A percentile compares a stretch with the other conserved stretches of the same genome.
Conservation (phyloP, 2,329 filamentous ascomycete species). For the Fusarium graminum region DNA sequence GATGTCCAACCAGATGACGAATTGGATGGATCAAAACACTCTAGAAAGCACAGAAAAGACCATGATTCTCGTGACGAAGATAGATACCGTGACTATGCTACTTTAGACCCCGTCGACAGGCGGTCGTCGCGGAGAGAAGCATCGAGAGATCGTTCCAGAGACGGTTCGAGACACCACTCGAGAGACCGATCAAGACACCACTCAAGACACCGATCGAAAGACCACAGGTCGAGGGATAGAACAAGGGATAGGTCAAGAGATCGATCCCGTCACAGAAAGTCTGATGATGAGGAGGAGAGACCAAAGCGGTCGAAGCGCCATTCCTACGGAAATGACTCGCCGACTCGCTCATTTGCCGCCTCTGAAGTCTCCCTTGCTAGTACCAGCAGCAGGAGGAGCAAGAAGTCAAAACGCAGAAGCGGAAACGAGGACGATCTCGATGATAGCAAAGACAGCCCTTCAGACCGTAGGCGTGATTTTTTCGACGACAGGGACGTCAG, state of each 20-base stretch:
- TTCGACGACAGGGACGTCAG: constrained; percentile 63
- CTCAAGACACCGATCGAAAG: constrained; percentile 8
- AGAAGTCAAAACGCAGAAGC: constrained; percentile 57
- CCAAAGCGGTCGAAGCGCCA: constrained; percentile 56
- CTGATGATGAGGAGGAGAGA: constrained; percentile 53
- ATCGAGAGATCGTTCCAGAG: constrained; percentile 34
- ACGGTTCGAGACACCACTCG: constrained; percentile 9
- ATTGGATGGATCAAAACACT: constrained; percentile 27
- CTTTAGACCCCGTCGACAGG: constrained; percentile 28
- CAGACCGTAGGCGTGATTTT: constrained; percentile 56
- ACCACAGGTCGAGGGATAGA: constrained; percentile 8
- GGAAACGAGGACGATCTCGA: constrained; percentile 54
- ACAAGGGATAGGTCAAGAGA: constrained; percentile 33
- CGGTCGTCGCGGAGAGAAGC: constrained; percentile 34
- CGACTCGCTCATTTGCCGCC: constrained; percentile 51
- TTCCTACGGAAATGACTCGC: constrained; percentile 49
- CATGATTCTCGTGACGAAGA: constrained; percentile 34
- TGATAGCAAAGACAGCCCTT: constrained; percentile 54
- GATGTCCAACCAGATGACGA: constrained; percentile 44
- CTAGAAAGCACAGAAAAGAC: constrained; percentile 38
- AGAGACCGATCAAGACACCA: constrained; percentile 16
- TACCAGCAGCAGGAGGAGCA: constrained; percentile 57
- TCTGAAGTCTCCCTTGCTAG: constrained; percentile 56
- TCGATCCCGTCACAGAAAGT: constrained; percentile 31
- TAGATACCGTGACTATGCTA: constrained; percentile 23